Evolutionary conservation across 73 alveolate genomes (phyloP), one percentile per base, ranked within the genome.

Genomic region (Stentor coeruleus): DNA sequence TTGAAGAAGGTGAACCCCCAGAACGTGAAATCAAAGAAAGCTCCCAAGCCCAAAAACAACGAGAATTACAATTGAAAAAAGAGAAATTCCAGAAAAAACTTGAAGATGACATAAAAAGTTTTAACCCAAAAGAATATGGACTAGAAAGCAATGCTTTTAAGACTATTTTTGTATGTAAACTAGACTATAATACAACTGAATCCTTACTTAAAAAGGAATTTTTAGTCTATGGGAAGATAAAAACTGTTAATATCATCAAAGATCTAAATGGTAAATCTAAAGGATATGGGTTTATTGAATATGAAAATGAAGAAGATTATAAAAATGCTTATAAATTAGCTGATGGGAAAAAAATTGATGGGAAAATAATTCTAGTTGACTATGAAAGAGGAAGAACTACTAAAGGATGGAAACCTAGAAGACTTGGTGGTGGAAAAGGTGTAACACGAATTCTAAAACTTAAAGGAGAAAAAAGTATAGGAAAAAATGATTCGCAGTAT

Each of bases 201-300:
- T 85, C 85, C 59, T 74, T 81, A 33, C 76, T 96, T 73, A 89
- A 92, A 83, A 74, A 79, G 81, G 98, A 95, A 77, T 93, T 96
- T 87, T 96, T 93, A 73, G 86, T 83, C 59, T 93, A 59, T 80
- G 99, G 99, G 35, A 93, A 92, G 41, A 92, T 96, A 55, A 89
- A 87, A 84, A 88, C 95, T 42, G 86, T 93, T 26, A 86, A 93
- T 55, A 83, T 96, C 60, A 86, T 96, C 35, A 86, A 86, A 60
- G 93, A 95, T 85, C 83, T 57, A 72, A 90, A 95, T 76, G 98
- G 97, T 38, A 89, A 91, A 91, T 93, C 97, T 77, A 93, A 91
- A 87, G 99, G 99, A 35, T 96, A 95, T 86, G 98, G 97, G 49
- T 96, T 96, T 88, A 89, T 95, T 59, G 99, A 96, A 89, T 96